These are phyloP conservation scores for Backusella psychrophila DNA, from an alignment of 192 early-diverging fungal genomes.

Conservation along the genomic window DNA sequence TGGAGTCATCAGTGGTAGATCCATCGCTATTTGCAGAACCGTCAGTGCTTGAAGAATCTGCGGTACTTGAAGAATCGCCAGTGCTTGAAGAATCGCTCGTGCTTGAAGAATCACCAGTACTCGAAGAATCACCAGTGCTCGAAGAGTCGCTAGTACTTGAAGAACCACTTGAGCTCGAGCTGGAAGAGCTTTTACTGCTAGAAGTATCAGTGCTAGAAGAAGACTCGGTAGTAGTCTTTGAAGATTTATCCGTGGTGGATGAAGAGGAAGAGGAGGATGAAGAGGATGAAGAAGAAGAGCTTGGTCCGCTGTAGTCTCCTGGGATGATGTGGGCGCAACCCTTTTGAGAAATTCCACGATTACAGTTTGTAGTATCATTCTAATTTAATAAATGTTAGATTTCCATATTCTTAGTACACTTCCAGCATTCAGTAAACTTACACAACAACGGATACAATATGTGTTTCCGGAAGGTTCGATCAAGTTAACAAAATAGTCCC, in stretches of 20 bases:
- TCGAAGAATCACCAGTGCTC: background rate
- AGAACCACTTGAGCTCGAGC: background rate
- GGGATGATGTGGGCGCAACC: constrained; percentile 45
- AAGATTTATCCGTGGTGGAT: background rate
- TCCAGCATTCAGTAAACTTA: background rate
- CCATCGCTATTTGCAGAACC: background rate
- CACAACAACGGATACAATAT: constrained; percentile 50
- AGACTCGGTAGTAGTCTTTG: background rate
- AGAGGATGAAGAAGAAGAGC: background rate
- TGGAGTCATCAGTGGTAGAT: background rate
- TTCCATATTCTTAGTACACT: background rate
- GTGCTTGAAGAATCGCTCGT: background rate
- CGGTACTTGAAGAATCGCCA: background rate
- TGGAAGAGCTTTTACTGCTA: background rate
- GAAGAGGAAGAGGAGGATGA: background rate
- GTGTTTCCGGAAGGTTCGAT: constrained; percentile 38
- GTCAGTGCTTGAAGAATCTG: background rate
- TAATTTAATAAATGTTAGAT: background rate
- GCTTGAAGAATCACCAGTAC: background rate
- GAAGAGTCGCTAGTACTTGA: background rate
- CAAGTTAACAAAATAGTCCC: constrained; percentile 40
- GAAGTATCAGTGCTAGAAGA: background rate
- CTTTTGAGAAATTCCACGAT: constrained; percentile 41
- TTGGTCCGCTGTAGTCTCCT: constrained; percentile 45
- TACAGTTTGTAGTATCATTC: constrained; percentile 37